These are phyloP conservation scores for Cyberlindnera meyerae DNA, from an alignment of 805 yeast genomes.

Conservation along the genomic window DNA sequence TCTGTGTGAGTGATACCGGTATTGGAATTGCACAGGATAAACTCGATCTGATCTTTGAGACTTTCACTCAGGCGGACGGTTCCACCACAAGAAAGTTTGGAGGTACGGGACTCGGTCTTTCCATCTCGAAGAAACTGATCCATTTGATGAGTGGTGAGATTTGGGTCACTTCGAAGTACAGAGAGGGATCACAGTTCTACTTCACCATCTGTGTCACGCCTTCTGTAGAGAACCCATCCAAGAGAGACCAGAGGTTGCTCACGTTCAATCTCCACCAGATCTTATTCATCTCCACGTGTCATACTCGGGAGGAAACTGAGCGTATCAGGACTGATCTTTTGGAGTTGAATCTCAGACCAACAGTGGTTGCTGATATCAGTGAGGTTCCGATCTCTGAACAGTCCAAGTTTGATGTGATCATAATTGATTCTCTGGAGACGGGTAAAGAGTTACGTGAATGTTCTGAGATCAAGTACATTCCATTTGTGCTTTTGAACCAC, in stretches of 20 bases:
- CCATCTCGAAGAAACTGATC: slow-evolving; percentile 81
- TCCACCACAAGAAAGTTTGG: slow-evolving; percentile 90
- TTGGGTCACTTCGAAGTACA: slow-evolving; percentile 81
- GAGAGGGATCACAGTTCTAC: slow-evolving; percentile 77
- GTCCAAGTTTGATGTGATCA: slow-evolving; percentile 71
- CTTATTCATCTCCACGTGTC: slow-evolving; percentile 64
- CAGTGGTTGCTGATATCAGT: slow-evolving; percentile 48
- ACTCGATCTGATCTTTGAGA: slow-evolving; percentile 79
- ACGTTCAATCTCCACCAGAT: slow-evolving; percentile 72
- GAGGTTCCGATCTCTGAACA: slow-evolving; percentile 49
- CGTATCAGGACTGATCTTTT: slow-evolving; percentile 47
- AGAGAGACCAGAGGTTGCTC: slow-evolving; percentile 62
- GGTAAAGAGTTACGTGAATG: slow-evolving; percentile 64
- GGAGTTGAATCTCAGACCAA: slow-evolving; percentile 57
- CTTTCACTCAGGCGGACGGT: slow-evolving; percentile 92
- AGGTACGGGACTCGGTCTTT: slow-evolving; percentile 86
- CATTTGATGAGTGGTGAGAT: slow-evolving; percentile 92
- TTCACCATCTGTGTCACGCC: slow-evolving; percentile 79
- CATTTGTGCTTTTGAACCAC: slow-evolving; percentile 73
- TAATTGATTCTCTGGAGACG: slow-evolving; percentile 73
- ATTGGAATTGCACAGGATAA: slow-evolving; percentile 86
- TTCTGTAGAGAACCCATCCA: slow-evolving; percentile 51
- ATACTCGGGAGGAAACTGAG: slow-evolving; percentile 44
- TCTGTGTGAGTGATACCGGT: slow-evolving; percentile 87
- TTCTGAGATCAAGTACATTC: slow-evolving; percentile 79